phyloP scores from a whole-genome alignment of 1,139 yeast species.

The Eremothecium gossypii region DNA sequence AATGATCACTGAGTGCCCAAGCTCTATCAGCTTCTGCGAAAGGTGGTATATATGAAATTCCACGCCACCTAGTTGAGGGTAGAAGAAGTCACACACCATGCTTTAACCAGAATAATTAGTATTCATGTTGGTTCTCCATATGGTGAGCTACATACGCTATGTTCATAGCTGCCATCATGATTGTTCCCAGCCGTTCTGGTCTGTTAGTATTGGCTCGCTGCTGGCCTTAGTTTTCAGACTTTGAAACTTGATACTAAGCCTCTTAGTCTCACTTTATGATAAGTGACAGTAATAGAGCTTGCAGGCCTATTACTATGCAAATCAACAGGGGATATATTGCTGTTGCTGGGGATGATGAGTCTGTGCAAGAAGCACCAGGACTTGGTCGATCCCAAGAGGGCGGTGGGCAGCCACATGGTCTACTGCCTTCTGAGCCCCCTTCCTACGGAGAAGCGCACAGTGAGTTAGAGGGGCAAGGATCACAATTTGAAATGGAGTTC shows the following conservation, averaged over 20 bases:
- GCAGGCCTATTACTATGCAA: no score
- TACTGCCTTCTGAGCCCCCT: conserved; percentile 9
- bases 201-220: no score
- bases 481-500: neutral
- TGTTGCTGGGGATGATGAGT: no score
- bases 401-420: no score
- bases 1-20: conserved; percentile 88
- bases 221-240: no score
- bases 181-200: no score
- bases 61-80: conserved; percentile 97
- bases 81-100: conserved; percentile 95
- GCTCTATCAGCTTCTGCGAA: conserved; percentile 62
- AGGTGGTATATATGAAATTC: conserved; percentile 90
- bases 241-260: no score
- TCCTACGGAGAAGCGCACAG: conserved; percentile 8
- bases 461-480: neutral
- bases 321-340: no score
- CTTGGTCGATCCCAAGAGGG: no score
- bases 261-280: no score
- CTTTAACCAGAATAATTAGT: conserved; percentile 29
- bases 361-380: no score
- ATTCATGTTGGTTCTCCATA: neutral
- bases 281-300: no score
- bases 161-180: conserved; percentile 15
- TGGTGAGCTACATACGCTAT: conserved; percentile 35